Percentiles rank a stretch among this genome's conserved stretches.
phyloP scores from a whole-genome alignment of 140 eudicot genomes.

The Flaveria floridana region DNA sequence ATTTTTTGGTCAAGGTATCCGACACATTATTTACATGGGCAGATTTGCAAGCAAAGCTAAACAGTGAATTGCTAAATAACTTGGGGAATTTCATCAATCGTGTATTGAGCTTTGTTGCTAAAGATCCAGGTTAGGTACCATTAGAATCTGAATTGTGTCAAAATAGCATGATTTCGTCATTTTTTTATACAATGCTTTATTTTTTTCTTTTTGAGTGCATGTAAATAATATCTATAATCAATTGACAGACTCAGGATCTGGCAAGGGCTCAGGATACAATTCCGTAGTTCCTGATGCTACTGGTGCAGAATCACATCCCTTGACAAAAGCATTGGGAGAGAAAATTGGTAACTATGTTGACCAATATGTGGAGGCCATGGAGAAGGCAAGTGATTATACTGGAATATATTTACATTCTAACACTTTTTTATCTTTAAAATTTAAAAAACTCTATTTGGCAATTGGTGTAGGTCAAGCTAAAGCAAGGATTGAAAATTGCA shows the following conservation, averaged over 20 bases:
- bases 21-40: conserved; percentile 91
- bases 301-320: conserved; percentile 62
- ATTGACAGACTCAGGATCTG: conserved; percentile 42
- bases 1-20: conserved; percentile 53
- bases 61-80: conserved; percentile 73
- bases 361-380: conserved; percentile 87
- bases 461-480: conserved; percentile 68
- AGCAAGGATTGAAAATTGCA: conserved; percentile 83
- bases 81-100: conserved; percentile 89
- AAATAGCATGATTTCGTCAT: not conserved
- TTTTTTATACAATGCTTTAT: not conserved
- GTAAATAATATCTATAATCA: conserved; percentile 1
- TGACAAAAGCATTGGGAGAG: conserved; percentile 61
- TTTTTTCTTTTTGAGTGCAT: conserved; percentile 3
- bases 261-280: conserved; percentile 73
- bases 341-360: conserved; percentile 70
- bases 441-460: not conserved
- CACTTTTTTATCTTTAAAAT: conserved; percentile 9
- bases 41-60: conserved; percentile 88
- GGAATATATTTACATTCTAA: conserved; percentile 10
- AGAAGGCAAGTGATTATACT: conserved; percentile 53
- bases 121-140: conserved; percentile 59
- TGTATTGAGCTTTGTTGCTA: conserved; percentile 89
- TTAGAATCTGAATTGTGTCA: not conserved
- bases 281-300: conserved; percentile 75